Evolutionary conservation across 2,329 filamentous ascomycete genomes (phyloP), one percentile per base, ranked within the genome.

Genomic region (Pseudogymnoascus pannorum): DNA sequence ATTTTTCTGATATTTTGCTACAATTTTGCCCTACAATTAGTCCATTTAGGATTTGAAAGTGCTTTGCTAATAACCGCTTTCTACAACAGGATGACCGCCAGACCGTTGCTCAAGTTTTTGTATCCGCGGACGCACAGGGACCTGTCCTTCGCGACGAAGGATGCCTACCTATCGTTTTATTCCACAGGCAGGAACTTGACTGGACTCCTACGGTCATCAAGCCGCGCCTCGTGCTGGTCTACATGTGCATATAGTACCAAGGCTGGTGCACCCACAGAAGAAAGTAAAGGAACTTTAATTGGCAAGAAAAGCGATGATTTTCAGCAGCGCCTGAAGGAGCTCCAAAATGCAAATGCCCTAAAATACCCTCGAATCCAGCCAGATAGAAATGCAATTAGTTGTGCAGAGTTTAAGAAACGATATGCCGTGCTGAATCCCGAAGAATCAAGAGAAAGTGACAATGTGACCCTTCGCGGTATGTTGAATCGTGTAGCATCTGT

Each of bases 321-420:
- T 58, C 74, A 76, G 67, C 78, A 77, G 68, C 79, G 84, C n/a
- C 69, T 83, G 5, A 74, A 79, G 36, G 82, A 86, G 69, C 73
- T 87, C 64, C 72, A 75, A 64, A 75, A 75, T 31, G 75, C 77
- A 22, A 75, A 78, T 66, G 75, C 77, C 4, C 72, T 85, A 64
- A 70, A 73, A n/a, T 87, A 87, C 71, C 86, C 86, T 4, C 77
- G 82, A 57, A 71, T 81, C 12, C 68, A 70, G 12, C 67, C 67
- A 24, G 67, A 72, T 64, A 67, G 64, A 18, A 66, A 66, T 18
- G 68, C 71, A 57, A 71, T 79, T 66, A 75, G 70, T 20, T 60
- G 67, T 36, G 48, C 24, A 16, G 64, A 70, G 6, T 73, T 70
- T 61, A 40, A 57, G 31, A 36, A 63, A 6, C 66, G 63, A 51